A percentile compares a stretch with the other conserved stretches of the same genome.
phyloP scores from a whole-genome alignment of 2,329 filamentous ascomycete genomes.

The Proliferodiscus dingleyae region DNA sequence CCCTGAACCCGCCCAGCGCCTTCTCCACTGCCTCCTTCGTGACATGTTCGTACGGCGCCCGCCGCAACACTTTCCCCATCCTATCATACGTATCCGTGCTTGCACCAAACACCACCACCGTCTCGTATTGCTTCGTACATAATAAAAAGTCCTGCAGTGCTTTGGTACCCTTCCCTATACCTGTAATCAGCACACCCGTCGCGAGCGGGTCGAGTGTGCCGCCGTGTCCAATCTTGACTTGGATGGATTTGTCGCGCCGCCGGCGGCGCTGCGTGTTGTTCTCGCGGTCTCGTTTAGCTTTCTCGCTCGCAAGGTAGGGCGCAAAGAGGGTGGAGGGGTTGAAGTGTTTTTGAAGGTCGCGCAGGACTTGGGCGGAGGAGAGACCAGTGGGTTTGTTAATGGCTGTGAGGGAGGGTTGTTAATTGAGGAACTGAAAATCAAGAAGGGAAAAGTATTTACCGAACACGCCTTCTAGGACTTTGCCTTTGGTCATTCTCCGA shows the following conservation, averaged over 20 bases:
- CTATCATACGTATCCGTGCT: constrained; percentile 91
- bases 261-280: constrained; percentile 54
- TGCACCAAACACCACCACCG: constrained; percentile 82
- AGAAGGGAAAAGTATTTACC: constrained; percentile 37
- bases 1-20: constrained; percentile 69
- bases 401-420: constrained; percentile 46
- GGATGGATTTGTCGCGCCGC: constrained; percentile 53
- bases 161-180: constrained; percentile 85
- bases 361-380: constrained; percentile 85
- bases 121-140: constrained; percentile 92
- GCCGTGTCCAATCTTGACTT: constrained; percentile 93
- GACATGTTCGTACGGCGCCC: constrained; percentile 72
- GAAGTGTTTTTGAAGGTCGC: constrained; percentile 80
- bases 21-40: constrained; percentile 74
- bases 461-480: constrained; percentile 55
- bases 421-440: constrained; percentile 5
- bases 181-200: constrained; percentile 86
- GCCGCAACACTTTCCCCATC: constrained; percentile 74
- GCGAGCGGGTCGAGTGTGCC: constrained; percentile 93
- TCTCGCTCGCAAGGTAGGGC: constrained; percentile 67
- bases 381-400: constrained; percentile 88
- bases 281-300: constrained; percentile 50
- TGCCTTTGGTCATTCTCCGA: constrained; percentile 25
- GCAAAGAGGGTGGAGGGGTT: constrained; percentile 75
- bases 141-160: constrained; percentile 69